Percentiles rank a stretch among this genome's conserved stretches.
Evolutionary conservation across 768 basidiomycete genomes (phyloP).

Genomic region (Boletus pseudo-olivaceus): DNA sequence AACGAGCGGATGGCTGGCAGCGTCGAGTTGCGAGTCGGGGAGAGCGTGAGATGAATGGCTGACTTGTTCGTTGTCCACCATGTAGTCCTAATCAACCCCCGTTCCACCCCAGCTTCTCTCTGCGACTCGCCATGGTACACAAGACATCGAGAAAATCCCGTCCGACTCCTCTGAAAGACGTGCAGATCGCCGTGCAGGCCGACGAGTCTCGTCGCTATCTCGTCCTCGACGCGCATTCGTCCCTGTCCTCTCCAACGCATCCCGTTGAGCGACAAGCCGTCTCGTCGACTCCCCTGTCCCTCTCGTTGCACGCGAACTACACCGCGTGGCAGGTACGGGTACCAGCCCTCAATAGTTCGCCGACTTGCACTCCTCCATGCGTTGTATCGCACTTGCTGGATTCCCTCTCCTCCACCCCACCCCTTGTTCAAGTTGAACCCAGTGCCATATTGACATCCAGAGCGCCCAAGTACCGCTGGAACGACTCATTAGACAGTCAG

Average conservation of each 20-base stretch:
- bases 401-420: neutral
- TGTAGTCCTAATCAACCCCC: neutral
- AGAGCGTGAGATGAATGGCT: slow-evolving; percentile 17
- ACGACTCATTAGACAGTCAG: neutral
- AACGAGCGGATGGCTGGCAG: neutral
- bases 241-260: slow-evolving; percentile 1
- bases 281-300: neutral
- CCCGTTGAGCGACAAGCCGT: neutral
- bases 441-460: neutral
- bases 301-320: neutral
- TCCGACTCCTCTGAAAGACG: slow-evolving; percentile 14
- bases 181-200: slow-evolving; percentile 17
- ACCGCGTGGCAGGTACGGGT: neutral
- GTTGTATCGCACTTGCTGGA: slow-evolving; percentile 6
- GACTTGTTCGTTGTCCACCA: slow-evolving; percentile 8
- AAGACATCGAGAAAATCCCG: slow-evolving; percentile 1
- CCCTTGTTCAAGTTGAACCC: neutral
- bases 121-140: slow-evolving; percentile 1
- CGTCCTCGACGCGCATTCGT: slow-evolving; percentile 7
- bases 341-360: neutral
- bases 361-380: neutral
- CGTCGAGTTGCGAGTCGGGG: neutral
- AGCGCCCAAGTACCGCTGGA: neutral
- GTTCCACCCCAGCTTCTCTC: neutral
- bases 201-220: slow-evolving; percentile 10